A percentile compares a stretch with the other conserved stretches of the same genome.
phyloP scores from a whole-genome alignment of 2,329 filamentous ascomycete genomes.

The Xylariales sp. region DNA sequence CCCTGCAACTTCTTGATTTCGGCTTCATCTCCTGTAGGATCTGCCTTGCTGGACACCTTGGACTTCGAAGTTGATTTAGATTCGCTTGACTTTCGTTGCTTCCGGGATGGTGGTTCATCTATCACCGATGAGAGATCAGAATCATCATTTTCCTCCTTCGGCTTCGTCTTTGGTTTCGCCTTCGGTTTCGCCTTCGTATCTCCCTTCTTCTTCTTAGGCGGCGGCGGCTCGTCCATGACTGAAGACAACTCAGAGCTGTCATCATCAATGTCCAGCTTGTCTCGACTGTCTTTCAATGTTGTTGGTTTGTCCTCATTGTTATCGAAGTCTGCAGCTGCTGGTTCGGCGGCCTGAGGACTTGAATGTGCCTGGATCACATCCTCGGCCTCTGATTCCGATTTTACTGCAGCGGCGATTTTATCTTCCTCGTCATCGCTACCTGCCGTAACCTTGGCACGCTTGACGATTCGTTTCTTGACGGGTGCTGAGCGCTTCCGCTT shows the following conservation, averaged over 20 bases:
- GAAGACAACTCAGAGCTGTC: slow-evolving; percentile 54
- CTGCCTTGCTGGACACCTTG: slow-evolving; percentile 28
- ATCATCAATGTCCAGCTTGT: slow-evolving; percentile 5
- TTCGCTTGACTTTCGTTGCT: slow-evolving; percentile 35
- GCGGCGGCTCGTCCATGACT: slow-evolving; percentile 65
- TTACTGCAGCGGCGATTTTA: slow-evolving; percentile 9
- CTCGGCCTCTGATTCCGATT: slow-evolving; percentile 6
- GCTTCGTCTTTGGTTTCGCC: slow-evolving; percentile 21
- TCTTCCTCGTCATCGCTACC: slow-evolving; percentile 18
- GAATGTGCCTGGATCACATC: neutral
- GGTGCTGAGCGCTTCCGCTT: slow-evolving; percentile 20
- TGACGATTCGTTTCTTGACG: slow-evolving; percentile 13
- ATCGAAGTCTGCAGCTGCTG: neutral
- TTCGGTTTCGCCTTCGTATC: slow-evolving; percentile 31
- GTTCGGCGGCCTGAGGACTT: neutral
- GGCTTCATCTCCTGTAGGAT: slow-evolving; percentile 57
- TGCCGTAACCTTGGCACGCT: slow-evolving; percentile 19
- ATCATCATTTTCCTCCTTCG: slow-evolving; percentile 16
- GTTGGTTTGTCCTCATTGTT: slow-evolving; percentile 31
- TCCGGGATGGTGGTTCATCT: slow-evolving; percentile 60
- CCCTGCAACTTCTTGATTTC: slow-evolving; percentile 87
- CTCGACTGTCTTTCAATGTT: no score
- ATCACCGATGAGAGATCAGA: slow-evolving; percentile 69
- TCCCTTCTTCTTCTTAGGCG: slow-evolving; percentile 51
- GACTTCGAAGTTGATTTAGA: slow-evolving; percentile 31